These are phyloP conservation scores for Moricandia moricandioides DNA, from an alignment of 345 rosid genomes.

Conservation along the genomic window DNA sequence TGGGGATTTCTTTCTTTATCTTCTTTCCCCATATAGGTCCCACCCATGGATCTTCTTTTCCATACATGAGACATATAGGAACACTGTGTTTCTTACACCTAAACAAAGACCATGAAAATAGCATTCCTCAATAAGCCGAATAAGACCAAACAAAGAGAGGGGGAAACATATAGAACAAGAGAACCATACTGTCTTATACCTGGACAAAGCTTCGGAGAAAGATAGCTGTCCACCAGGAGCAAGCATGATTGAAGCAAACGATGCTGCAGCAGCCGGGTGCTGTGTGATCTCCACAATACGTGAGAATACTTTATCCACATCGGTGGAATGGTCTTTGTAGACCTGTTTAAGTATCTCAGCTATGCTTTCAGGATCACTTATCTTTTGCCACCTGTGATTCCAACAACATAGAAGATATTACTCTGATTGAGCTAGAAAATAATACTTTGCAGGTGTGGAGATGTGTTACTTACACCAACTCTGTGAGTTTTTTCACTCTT, in stretches of 20 bases:
- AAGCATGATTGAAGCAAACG: conserved; percentile 88
- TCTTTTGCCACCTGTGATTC: conserved; percentile 78
- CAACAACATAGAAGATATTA: background rate
- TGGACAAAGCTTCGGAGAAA: conserved; percentile 65
- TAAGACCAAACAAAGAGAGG: background rate
- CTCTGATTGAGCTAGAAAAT: background rate
- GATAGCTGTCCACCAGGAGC: conserved; percentile 83
- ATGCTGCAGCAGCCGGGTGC: conserved; percentile 96
- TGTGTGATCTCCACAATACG: conserved; percentile 68
- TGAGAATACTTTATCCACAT: conserved; percentile 78
- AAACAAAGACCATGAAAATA: conserved; percentile 10
- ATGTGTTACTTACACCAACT: conserved; percentile 54
- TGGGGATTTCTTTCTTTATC: conserved; percentile 72
- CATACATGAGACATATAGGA: conserved; percentile 80
- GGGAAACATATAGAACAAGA: background rate
- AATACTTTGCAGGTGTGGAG: background rate
- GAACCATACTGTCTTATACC: background rate
- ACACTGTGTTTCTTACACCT: conserved; percentile 62
- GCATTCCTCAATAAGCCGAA: conserved; percentile 1
- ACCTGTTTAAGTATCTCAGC: conserved; percentile 84
- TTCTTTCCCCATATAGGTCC: conserved; percentile 83
- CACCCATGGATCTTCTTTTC: conserved; percentile 98
- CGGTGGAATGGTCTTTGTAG: conserved; percentile 77
- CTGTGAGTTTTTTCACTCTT: conserved; percentile 68
- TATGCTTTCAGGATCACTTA: conserved; percentile 83